Evolutionary conservation across 1,284 basidiomycete genomes (phyloP), one percentile per base, ranked within the genome.

Genomic region (Leucoagaricus sp.): DNA sequence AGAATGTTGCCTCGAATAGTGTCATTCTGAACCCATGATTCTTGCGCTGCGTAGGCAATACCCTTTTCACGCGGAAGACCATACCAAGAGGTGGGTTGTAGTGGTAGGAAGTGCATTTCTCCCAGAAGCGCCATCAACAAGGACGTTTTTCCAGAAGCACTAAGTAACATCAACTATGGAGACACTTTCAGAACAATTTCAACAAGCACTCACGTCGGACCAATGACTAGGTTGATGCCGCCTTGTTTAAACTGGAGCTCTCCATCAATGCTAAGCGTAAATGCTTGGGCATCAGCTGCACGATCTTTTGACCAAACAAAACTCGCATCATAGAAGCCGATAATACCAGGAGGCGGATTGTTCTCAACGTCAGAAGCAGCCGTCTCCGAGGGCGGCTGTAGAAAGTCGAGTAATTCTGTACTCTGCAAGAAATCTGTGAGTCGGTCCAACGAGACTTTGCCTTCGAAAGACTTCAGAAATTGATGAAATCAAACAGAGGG

Each of bases 1-100:
- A 94, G 63, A 60, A 97, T 94, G 64, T 96, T 97, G 52, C 93
- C 86, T 65, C 76, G 69, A 59, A 75, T 76, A 2, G 69, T 76
- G 54, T 75, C 73, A 61, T 84, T 86, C 64, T 81, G 81, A 6
- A 88, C 86, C 89, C 89, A 93, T 4, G 87, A 85, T 67, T 92
- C 89, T 65, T 93, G 91, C 1, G 88, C 86, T 4, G 87, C 87
- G 65, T 89, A 92, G 0, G 86, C 85, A 12, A 92, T 79, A 13
- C 89, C 89, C 2, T 80, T 75, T 6, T 74, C 70, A 9, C 87
- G 75, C 23, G 89, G 87, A 3, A 91, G 78, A 58, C 80, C 82
- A 67, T 78, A 86, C 76, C 84, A 87, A 0, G 86, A 83, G 34
- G 80, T 77, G n/a, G 81, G 77, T 3, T 75, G 73, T 9, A 74